Conservation (phyloP, 441 rosid genomes). For the Eugenia klotzschiana region DNA sequence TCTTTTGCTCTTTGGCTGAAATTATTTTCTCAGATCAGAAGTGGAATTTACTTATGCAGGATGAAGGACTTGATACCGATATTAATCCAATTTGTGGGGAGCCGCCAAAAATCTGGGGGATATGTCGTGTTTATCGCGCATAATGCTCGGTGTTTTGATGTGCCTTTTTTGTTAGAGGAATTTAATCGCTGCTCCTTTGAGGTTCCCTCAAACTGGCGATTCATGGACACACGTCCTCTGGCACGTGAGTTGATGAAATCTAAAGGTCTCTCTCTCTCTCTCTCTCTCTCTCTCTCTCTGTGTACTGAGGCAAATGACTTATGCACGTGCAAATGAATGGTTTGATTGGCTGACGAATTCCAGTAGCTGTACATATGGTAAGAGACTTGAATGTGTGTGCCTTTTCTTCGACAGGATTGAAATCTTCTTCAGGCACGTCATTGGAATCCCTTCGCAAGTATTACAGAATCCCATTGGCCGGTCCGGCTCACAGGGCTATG, state of each 20-base stretch:
- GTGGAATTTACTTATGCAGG: slow-evolving; percentile 20
- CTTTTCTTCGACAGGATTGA: slow-evolving; percentile 23
- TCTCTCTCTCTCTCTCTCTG: neutral
- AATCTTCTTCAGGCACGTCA: slow-evolving; percentile 17
- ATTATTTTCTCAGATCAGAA: neutral
- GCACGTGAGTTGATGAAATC: slow-evolving; percentile 55
- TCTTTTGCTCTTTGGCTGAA: neutral
- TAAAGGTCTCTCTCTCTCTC: slow-evolving; percentile 26
- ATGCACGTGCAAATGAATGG: neutral
- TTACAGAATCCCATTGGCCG: slow-evolving; percentile 24
- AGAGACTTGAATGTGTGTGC: neutral
- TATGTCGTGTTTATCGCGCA: slow-evolving; percentile 55
- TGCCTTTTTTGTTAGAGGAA: slow-evolving; percentile 54
- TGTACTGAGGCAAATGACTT: neutral
- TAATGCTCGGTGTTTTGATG: slow-evolving; percentile 64
- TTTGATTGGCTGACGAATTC: neutral
- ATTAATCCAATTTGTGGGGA: slow-evolving; percentile 40
- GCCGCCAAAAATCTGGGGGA: slow-evolving; percentile 73
- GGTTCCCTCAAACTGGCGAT: slow-evolving; percentile 56
- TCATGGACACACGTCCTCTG: slow-evolving; percentile 48
- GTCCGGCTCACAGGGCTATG: slow-evolving; percentile 85
- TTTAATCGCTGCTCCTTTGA: slow-evolving; percentile 53
- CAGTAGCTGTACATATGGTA: neutral
- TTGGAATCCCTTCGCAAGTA: slow-evolving; percentile 36
- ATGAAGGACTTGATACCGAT: slow-evolving; percentile 78